Conservation (phyloP, 805 yeast genomes). For the Diddensiella santjacobensis region DNA sequence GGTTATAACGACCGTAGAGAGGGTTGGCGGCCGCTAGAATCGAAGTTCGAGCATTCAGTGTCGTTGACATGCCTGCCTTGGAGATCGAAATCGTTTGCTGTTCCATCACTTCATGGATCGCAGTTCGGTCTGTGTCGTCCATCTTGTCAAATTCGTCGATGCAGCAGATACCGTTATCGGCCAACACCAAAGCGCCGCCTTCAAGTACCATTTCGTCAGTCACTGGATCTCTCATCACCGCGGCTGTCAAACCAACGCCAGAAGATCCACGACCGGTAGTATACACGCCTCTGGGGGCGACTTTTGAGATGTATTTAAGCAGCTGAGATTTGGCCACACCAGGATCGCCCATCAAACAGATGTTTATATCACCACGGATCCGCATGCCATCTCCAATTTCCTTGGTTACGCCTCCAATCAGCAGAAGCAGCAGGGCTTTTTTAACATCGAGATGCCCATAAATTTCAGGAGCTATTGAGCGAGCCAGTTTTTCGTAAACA, state of each 20-base stretch:
- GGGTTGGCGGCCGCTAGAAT: constrained; percentile 99
- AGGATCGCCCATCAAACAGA: constrained; percentile 98
- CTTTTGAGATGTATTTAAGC: constrained; percentile 81
- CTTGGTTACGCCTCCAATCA: constrained; percentile 95
- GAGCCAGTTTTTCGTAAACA: constrained; percentile 73
- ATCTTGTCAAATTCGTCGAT: constrained; percentile 98
- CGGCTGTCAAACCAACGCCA: constrained; percentile 98
- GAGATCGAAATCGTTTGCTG: constrained; percentile 97
- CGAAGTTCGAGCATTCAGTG: constrained; percentile 92
- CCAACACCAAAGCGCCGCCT: constrained; percentile 96
- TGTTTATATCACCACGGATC: constrained; percentile 94
- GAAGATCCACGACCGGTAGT: constrained; percentile 99
- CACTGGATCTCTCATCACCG: constrained; percentile 98
- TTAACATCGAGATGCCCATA: constrained; percentile 92
- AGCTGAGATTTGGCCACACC: constrained; percentile 99
- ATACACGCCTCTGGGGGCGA: constrained; percentile 94
- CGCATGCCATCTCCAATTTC: constrained; percentile 94
- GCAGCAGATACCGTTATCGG: constrained; percentile 97
- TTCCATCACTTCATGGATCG: constrained; percentile 99
- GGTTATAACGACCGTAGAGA: constrained; percentile 88
- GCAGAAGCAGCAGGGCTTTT: constrained; percentile 75
- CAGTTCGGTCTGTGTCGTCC: constrained; percentile 96
- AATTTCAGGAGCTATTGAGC: constrained; percentile 96
- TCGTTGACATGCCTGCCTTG: constrained; percentile 96
- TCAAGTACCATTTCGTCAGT: constrained; percentile 97